phyloP scores from a whole-genome alignment of 257 asterid species.

The Jacaranda mimosifolia region DNA sequence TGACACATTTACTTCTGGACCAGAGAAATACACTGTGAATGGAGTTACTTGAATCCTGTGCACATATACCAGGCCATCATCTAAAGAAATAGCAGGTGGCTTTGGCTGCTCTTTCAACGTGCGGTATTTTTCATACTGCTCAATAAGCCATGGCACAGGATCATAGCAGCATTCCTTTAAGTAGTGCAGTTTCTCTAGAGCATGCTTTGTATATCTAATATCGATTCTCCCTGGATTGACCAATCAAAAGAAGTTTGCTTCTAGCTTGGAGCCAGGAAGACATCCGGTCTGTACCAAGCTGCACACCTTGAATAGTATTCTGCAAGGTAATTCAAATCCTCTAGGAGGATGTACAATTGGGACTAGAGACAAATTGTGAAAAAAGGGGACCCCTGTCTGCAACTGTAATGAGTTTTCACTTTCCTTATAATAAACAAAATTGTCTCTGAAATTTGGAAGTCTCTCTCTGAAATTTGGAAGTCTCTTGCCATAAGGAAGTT shows the following conservation, averaged over 20 bases:
- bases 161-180: no score
- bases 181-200: no score
- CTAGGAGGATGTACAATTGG: slow-evolving; percentile 72
- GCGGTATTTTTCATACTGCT: no score
- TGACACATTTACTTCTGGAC: no score
- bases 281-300: slow-evolving; percentile 83
- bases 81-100: no score
- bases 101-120: no score
- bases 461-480: slow-evolving; percentile 78
- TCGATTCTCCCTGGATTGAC: no score
- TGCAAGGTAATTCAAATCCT: slow-evolving; percentile 58
- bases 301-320: slow-evolving; percentile 67
- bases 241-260: slow-evolving; percentile 57
- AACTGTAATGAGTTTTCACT: slow-evolving; percentile 47
- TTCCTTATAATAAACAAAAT: slow-evolving; percentile 65
- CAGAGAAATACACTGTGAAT: no score
- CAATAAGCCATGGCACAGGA: no score
- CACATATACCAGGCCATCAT: no score
- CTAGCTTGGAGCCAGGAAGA: slow-evolving; percentile 69
- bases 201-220: no score
- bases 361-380: slow-evolving; percentile 53
- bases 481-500: slow-evolving; percentile 55
- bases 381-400: slow-evolving; percentile 55
- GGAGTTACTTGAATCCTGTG: no score
- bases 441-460: slow-evolving; percentile 57